Evolutionary conservation across 257 asterid genomes (phyloP).

Genomic region (Handroanthus guayacan): DNA sequence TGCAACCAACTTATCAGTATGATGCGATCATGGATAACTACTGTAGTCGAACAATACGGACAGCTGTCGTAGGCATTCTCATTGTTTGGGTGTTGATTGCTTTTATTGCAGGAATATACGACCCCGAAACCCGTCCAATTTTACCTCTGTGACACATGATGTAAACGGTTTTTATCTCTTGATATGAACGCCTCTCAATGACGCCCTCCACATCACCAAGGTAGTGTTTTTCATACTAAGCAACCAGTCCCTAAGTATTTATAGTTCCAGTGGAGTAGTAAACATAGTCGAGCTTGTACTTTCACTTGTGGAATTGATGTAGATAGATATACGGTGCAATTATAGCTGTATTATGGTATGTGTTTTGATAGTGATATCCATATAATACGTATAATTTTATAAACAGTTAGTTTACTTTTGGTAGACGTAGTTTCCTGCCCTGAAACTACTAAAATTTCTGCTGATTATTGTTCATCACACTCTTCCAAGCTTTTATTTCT

Average conservation of each 20-base stretch:
- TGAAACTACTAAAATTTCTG: no score
- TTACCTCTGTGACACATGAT: conserved; percentile 36
- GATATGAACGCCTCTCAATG: neutral
- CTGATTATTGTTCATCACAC: no score
- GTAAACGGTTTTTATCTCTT: neutral
- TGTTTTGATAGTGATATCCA: no score
- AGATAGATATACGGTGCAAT: no score
- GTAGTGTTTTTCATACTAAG: neutral
- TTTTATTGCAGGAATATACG: conserved; percentile 62
- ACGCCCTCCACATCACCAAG: conserved; percentile 11
- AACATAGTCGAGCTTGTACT: neutral
- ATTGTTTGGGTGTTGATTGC: conserved; percentile 70
- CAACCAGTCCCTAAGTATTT: neutral
- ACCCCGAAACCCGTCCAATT: conserved; percentile 62
- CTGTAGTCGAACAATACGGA: conserved; percentile 54
- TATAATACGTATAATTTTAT: no score
- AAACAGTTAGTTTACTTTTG: no score
- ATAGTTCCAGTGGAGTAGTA: neutral
- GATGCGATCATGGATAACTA: conserved; percentile 40
- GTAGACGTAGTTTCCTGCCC: no score
- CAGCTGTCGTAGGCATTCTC: conserved; percentile 71
- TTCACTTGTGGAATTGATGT: no score
- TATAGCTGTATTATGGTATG: no score
- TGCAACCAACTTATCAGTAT: conserved; percentile 38
- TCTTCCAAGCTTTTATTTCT: no score